Conservation (phyloP, 129 eudicot genomes). For the sunflower (Helianthus annuus) region HanXRQr2.0-SUNRISE NC_035435.2:99595168-99595667, state of each 20-base stretch:
- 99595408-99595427: slow-evolving; percentile 87
- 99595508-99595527: slow-evolving; percentile 44
- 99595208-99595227: slow-evolving; percentile 84
- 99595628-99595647: slow-evolving; percentile 4
- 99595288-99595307: slow-evolving; percentile 36
- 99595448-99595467: slow-evolving; percentile 26
- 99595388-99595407: slow-evolving; percentile 45
- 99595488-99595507: no score
- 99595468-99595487: background rate
- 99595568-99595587: slow-evolving; percentile 48
- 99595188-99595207: slow-evolving; percentile 95
- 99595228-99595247: slow-evolving; percentile 69
- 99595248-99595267: slow-evolving; percentile 61
- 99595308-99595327: slow-evolving; percentile 49
- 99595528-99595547: background rate
- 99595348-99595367: slow-evolving; percentile 45
- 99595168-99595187: slow-evolving; percentile 70
- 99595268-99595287: slow-evolving; percentile 42
- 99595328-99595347: slow-evolving; percentile 44
- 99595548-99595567: slow-evolving; percentile 33
- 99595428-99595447: slow-evolving; percentile 36
- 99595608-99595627: slow-evolving; percentile 34
- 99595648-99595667: slow-evolving; percentile 21
- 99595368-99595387: slow-evolving; percentile 34
- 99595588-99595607: slow-evolving; percentile 85